phyloP scores from a whole-genome alignment of 805 yeast species.

The Starmera dryadoides region DNA sequence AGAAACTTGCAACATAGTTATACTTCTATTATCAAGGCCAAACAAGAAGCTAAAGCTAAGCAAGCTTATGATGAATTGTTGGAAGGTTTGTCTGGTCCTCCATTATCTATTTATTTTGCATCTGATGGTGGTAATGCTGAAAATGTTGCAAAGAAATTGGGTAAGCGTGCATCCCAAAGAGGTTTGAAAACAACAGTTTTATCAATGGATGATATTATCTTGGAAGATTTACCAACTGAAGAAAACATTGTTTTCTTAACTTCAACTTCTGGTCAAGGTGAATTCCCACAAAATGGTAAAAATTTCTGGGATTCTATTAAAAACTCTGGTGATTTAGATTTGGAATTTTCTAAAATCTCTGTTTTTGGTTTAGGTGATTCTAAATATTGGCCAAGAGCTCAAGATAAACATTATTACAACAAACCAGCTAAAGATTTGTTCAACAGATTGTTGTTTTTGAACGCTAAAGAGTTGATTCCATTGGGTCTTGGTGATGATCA shows the following conservation, averaged over 20 bases:
- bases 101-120: conserved; percentile 68
- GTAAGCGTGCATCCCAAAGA: conserved; percentile 48
- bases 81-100: conserved; percentile 90
- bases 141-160: conserved; percentile 66
- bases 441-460: conserved; percentile 57
- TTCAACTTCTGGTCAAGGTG: conserved; percentile 96
- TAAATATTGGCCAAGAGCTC: conserved; percentile 96
- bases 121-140: conserved; percentile 90
- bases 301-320: conserved; percentile 70
- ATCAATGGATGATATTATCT: conserved; percentile 54
- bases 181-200: conserved; percentile 42
- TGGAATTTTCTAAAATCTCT: conserved; percentile 59
- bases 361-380: conserved; percentile 92
- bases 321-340: conserved; percentile 60
- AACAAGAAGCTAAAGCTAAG: conserved; percentile 62
- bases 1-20: conserved; percentile 61
- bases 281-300: conserved; percentile 71
- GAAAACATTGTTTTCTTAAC: conserved; percentile 50
- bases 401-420: conserved; percentile 89
- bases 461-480: conserved; percentile 66
- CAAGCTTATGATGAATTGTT: conserved; percentile 70
- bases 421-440: conserved; percentile 77
- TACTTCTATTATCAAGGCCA: conserved; percentile 50
- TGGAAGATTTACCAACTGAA: conserved; percentile 47
- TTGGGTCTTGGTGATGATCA: conserved; percentile 95